Evolutionary conservation across 2,329 filamentous ascomycete species (phyloP).

Genomic region (Chaetothyriales sp.): DNA sequence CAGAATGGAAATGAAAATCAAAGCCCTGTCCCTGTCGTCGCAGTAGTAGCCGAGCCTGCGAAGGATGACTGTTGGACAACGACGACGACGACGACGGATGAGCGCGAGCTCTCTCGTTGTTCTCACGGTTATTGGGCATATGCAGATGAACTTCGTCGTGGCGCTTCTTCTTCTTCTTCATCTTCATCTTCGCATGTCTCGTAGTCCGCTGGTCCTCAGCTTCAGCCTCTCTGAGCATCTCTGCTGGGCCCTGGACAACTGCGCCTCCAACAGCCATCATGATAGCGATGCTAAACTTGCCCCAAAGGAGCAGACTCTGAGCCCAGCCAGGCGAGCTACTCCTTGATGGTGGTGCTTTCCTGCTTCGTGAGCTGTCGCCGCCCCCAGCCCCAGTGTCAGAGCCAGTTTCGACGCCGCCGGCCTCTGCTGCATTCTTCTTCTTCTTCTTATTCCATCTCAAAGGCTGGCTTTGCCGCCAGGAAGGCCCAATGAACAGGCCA

Average conservation of each 20-base stretch:
- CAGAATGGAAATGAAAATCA: not conserved
- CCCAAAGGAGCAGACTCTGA: constrained; percentile 28
- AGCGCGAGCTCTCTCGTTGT: not conserved
- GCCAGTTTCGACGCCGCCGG: not conserved
- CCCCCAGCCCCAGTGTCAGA: not conserved
- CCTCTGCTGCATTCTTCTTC: not conserved
- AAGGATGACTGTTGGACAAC: not conserved
- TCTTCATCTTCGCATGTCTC: not conserved
- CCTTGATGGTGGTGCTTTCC: not conserved
- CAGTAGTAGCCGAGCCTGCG: too few relatives aligned
- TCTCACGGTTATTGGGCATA: too few relatives aligned
- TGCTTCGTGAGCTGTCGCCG: not conserved
- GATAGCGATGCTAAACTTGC: constrained; percentile 33
- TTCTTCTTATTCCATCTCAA: constrained; percentile 15
- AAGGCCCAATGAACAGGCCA: constrained; percentile 20
- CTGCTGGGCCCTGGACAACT: constrained; percentile 31
- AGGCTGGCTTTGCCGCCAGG: constrained; percentile 1
- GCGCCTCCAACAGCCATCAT: constrained; percentile 35
- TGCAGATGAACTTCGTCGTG: too few relatives aligned
- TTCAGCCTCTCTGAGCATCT: constrained; percentile 21
- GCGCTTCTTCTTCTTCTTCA: too few relatives aligned
- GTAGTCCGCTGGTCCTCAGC: constrained; percentile 4
- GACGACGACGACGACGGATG: too few relatives aligned
- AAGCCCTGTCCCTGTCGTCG: too few relatives aligned
- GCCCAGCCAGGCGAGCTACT: constrained; percentile 8